A percentile compares a stretch with the other conserved stretches of the same genome.
These are phyloP conservation scores for Pleurotus giganteus DNA, from an alignment of 768 basidiomycete species.

Conservation along the genomic window DNA sequence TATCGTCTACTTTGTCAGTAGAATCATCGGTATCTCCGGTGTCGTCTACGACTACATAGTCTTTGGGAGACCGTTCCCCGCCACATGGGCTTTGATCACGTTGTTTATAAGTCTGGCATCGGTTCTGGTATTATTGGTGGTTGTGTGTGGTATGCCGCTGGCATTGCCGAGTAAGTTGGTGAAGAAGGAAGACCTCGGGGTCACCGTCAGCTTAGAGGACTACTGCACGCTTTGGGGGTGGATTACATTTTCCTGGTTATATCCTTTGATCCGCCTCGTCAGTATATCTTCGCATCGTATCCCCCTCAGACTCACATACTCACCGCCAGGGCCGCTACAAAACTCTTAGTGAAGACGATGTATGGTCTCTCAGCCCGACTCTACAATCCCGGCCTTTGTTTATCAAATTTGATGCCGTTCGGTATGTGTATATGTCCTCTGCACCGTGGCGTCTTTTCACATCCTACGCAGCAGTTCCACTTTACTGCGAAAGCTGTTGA, in stretches of 20 bases:
- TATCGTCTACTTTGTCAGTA: constrained; percentile 41
- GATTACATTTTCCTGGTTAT: constrained; percentile 72
- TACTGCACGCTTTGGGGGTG: constrained; percentile 72
- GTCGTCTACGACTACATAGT: constrained; percentile 49
- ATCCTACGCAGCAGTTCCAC: constrained; percentile 30
- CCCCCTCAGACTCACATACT: background rate
- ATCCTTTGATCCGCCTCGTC: constrained; percentile 56
- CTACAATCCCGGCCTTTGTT: constrained; percentile 68
- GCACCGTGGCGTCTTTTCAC: background rate
- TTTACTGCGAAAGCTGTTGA: constrained; percentile 39
- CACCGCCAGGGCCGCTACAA: constrained; percentile 37
- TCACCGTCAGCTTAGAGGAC: constrained; percentile 68
- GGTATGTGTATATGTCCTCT: constrained; percentile 22
- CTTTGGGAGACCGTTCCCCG: constrained; percentile 40
- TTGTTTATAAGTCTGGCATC: constrained; percentile 42
- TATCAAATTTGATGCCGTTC: constrained; percentile 40
- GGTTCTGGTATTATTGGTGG: constrained; percentile 37
- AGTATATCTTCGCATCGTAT: constrained; percentile 10
- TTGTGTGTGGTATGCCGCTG: constrained; percentile 64
- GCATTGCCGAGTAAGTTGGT: constrained; percentile 55
- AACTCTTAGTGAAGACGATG: constrained; percentile 68
- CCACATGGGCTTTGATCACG: constrained; percentile 23
- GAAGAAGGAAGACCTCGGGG: constrained; percentile 59
- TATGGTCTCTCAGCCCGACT: constrained; percentile 70
- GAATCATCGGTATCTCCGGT: constrained; percentile 50